A percentile compares a stretch with the other conserved stretches of the same genome.
These are phyloP conservation scores for Gossypium turneri DNA, from an alignment of 345 rosid genomes.

Conservation along the genomic window DNA sequence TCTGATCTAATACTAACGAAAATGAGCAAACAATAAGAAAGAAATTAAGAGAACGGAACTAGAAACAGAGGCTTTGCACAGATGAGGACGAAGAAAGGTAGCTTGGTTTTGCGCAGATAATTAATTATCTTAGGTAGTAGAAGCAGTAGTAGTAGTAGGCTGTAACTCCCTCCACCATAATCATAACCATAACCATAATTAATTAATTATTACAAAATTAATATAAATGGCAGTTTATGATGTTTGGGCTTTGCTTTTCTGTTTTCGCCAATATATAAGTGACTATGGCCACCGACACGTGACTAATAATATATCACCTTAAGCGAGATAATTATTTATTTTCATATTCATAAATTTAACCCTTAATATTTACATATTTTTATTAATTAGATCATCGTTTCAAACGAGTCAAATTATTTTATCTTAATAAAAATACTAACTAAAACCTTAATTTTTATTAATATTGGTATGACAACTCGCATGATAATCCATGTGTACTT, in stretches of 20 bases:
- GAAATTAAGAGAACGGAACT: not conserved
- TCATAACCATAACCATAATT: not conserved
- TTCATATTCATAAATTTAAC: too few species aligned
- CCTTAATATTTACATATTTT: too few species aligned
- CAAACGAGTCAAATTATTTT: too few species aligned
- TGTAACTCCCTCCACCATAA: not conserved
- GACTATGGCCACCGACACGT: slow-evolving; percentile 22
- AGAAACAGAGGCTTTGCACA: not conserved
- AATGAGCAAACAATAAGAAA: not conserved
- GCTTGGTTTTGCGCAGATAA: not conserved
- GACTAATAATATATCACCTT: not conserved
- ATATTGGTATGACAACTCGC: too few species aligned
- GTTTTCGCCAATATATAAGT: too few species aligned
- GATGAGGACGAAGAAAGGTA: not conserved
- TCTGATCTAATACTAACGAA: not conserved
- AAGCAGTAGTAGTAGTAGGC: not conserved
- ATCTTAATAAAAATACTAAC: too few species aligned
- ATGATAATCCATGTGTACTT: too few species aligned
- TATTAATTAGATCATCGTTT: too few species aligned
- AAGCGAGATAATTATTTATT: too few species aligned
- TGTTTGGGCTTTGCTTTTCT: not conserved
- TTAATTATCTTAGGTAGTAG: not conserved
- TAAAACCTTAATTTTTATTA: too few species aligned
- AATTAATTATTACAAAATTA: not conserved
- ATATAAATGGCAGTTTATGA: not conserved